A percentile compares a stretch with the other conserved stretches of the same genome.
Evolutionary conservation across 306 rosid species (phyloP).

Genomic region (Trichosanthes truncata): DNA sequence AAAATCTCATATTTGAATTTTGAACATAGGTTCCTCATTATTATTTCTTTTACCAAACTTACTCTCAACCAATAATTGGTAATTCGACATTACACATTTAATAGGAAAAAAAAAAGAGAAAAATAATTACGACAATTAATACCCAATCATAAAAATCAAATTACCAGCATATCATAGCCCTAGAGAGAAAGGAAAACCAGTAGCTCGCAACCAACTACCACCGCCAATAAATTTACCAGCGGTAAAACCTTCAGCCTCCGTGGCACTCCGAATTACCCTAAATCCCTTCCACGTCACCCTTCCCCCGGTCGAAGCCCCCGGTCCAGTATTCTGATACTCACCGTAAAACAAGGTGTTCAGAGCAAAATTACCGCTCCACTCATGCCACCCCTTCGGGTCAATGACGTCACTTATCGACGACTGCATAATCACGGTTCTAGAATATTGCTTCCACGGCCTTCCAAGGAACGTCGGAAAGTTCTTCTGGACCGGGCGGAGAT

Average conservation of each 20-base stretch:
- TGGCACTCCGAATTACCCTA: constrained; percentile 17
- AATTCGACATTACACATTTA: background rate
- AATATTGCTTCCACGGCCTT: constrained; percentile 36
- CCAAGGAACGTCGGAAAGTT: constrained; percentile 61
- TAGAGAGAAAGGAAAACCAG: constrained; percentile 65
- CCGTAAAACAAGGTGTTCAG: constrained; percentile 1
- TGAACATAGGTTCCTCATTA: background rate
- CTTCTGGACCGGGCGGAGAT: constrained; percentile 26
- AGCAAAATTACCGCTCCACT: constrained; percentile 10
- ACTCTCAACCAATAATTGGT: background rate
- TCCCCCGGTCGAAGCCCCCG: background rate
- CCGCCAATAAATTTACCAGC: constrained; percentile 57
- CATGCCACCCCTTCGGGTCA: constrained; percentile 9
- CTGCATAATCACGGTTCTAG: constrained; percentile 7
- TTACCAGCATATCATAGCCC: constrained; percentile 24
- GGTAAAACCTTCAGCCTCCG: constrained; percentile 54
- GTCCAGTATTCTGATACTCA: constrained; percentile 9
- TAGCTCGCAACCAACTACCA: constrained; percentile 52
- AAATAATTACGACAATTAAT: background rate
- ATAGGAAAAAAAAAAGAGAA: no score
- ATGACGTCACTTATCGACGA: constrained; percentile 1
- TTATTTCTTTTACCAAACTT: background rate
- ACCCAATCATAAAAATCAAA: background rate
- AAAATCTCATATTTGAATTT: background rate
- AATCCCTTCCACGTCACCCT: constrained; percentile 12